Base-by-base conservation (phyloP, 352 stramenopile genomes). In the Phytophthora sansomeana region DNA sequence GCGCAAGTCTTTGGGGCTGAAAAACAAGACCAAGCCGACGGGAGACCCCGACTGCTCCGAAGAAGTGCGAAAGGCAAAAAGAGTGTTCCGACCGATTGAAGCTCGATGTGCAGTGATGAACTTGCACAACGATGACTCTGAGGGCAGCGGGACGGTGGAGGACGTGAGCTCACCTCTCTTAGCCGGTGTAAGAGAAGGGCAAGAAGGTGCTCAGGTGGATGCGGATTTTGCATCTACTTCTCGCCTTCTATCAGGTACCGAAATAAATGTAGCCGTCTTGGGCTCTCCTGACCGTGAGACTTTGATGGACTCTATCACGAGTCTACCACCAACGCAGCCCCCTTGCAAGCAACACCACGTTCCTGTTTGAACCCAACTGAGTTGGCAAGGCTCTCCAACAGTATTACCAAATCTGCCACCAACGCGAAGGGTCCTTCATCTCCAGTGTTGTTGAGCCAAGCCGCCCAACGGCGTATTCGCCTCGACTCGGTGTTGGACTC, bases 21-120 rank as follows among this genome's bases (percentile, higher is more conserved):
- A 46, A n/a, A 57, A 57, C 35, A 26, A 38, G 17, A 32, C 6
- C 5, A 57, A 57, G 33, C 49, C 49, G n/a, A n/a, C n/a, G n/a
- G n/a, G n/a, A 13, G 33, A 33, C 14, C 39, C 39, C n/a, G 39
- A 46, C n/a, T 46, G 39, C 26, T n/a, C 39, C 3, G 6, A 6
- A 26, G 39, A 46, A 8, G 39, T 46, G 4, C 6, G 11, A 46
- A 6, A 11, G 7, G 39, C 39, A 7, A 46, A 46, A 11, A 14
- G 39, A 26, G 39, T 26, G 8, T 46, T 46, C 17, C 7, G 8
- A 6, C 7, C 4, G n/a, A 46, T 46, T 5, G 39, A 46, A 5
- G 6, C 39, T 2, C 39, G 39, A 4, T 24, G 39, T 46, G 39
- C 39, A 26, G 39, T 46, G 6, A 26, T 5, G 0, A 46, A 14